phyloP scores from a whole-genome alignment of 2,329 filamentous ascomycete genomes.

The Nothophaeocryptopus gaeumannii region DNA sequence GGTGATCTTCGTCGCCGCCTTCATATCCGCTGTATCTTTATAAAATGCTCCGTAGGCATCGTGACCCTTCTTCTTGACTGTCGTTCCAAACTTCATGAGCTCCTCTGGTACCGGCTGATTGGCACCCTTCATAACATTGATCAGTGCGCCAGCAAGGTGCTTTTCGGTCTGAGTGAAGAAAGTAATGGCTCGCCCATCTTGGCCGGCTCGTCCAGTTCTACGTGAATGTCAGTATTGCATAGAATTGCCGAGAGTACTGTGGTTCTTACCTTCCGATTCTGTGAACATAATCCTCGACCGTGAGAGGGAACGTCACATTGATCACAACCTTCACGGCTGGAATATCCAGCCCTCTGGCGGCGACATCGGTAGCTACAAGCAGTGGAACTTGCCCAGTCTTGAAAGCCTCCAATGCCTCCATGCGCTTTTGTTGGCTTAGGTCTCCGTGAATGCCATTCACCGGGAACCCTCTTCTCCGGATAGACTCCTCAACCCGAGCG shows the following conservation, averaged over 20 bases:
- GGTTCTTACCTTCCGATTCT: slow-evolving; percentile 66
- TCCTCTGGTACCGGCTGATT: slow-evolving; percentile 88
- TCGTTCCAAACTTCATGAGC: slow-evolving; percentile 91
- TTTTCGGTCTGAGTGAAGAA: slow-evolving; percentile 96
- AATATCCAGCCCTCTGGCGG: slow-evolving; percentile 89
- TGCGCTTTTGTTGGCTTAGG: slow-evolving; percentile 82
- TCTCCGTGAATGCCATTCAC: slow-evolving; percentile 95
- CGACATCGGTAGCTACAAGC: slow-evolving; percentile 93
- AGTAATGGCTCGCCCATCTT: slow-evolving; percentile 83
- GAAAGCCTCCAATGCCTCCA: slow-evolving; percentile 83
- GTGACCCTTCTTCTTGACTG: slow-evolving; percentile 98
- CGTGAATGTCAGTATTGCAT: slow-evolving; percentile 15
- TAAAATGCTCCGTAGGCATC: slow-evolving; percentile 93
- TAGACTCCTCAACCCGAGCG: slow-evolving; percentile 77
- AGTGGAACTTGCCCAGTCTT: slow-evolving; percentile 79
- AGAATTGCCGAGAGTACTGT: not conserved
- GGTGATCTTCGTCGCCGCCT: slow-evolving; percentile 86
- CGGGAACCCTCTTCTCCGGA: slow-evolving; percentile 72
- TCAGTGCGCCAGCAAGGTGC: slow-evolving; percentile 80
- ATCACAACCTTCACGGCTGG: slow-evolving; percentile 92
- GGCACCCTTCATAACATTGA: slow-evolving; percentile 93
- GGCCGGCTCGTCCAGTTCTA: slow-evolving; percentile 88
- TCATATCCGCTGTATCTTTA: slow-evolving; percentile 80
- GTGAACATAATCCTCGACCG: slow-evolving; percentile 96
- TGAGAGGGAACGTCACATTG: slow-evolving; percentile 92